These are phyloP conservation scores for Lyophyllum atratum DNA, from an alignment of 768 basidiomycete genomes.

Conservation along the genomic window DNA sequence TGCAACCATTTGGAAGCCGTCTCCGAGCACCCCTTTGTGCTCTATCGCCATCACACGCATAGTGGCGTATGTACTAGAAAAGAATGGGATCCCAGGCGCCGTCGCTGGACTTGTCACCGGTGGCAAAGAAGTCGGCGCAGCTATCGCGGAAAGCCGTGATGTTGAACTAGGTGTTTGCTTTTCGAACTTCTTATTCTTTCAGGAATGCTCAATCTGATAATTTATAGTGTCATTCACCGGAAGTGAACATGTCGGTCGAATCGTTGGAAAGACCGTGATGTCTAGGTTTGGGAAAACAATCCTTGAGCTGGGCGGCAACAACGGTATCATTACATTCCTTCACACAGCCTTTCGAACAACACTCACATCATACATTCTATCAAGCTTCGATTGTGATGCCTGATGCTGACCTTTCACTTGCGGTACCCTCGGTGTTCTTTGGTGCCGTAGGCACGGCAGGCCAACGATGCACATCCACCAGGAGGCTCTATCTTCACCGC, in stretches of 20 bases:
- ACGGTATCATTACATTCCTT: constrained; percentile 54
- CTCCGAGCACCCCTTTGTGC: constrained; percentile 84
- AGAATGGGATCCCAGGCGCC: constrained; percentile 82
- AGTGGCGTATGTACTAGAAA: constrained; percentile 76
- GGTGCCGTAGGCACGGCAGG: constrained; percentile 84
- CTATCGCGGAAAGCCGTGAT: constrained; percentile 68
- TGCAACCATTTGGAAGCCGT: constrained; percentile 94
- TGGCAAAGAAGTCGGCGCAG: constrained; percentile 77
- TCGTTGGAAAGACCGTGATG: constrained; percentile 87
- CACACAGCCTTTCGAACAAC: constrained; percentile 10
- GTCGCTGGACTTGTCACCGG: constrained; percentile 84
- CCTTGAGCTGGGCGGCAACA: constrained; percentile 94
- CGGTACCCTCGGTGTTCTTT: constrained; percentile 90
- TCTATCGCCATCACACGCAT: constrained; percentile 92
- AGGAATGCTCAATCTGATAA: constrained; percentile 4
- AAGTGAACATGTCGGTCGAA: constrained; percentile 82
- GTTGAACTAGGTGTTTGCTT: constrained; percentile 72
- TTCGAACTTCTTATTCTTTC: constrained; percentile 3
- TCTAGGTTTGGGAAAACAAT: constrained; percentile 88
- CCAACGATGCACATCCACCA: constrained; percentile 89
- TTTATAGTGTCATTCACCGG: constrained; percentile 90
- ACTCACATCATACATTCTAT: constrained; percentile 20
- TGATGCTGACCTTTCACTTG: constrained; percentile 89
- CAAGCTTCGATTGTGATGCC: constrained; percentile 90
- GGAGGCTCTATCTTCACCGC: constrained; percentile 87